A percentile compares a stretch with the other conserved stretches of the same genome.
Evolutionary conservation across 192 early-diverging fungal genomes (phyloP).

Genomic region (Gonapodya sp.): DNA sequence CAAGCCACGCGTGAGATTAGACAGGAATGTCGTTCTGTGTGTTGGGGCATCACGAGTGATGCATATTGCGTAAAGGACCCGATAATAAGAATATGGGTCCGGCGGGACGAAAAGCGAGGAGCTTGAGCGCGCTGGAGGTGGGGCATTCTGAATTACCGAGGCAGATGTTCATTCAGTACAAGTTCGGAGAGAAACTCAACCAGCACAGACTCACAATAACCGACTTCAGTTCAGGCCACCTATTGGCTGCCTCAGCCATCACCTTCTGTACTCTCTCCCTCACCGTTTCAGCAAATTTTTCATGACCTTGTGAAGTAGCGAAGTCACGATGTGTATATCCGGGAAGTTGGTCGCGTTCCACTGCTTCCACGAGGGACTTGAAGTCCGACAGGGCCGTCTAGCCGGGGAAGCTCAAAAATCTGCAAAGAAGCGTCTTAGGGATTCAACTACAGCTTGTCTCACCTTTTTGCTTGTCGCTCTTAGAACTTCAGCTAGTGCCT

Average conservation of each 20-base stretch:
- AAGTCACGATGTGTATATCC: background rate
- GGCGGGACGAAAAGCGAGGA: background rate
- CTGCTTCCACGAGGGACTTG: background rate
- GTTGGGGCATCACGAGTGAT: conserved; percentile 3
- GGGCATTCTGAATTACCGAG: too few relatives aligned
- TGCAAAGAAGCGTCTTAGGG: background rate
- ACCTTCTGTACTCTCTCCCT: background rate
- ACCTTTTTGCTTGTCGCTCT: background rate
- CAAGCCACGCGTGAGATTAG: background rate
- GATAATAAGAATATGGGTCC: background rate
- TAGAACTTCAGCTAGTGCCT: background rate
- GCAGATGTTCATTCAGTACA: too few relatives aligned
- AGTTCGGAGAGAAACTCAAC: too few relatives aligned
- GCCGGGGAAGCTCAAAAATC: background rate
- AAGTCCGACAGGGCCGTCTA: background rate
- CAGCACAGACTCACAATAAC: background rate
- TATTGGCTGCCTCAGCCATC: background rate
- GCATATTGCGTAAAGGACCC: background rate
- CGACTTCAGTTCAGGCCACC: background rate
- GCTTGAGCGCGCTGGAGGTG: background rate
- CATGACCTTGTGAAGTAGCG: background rate
- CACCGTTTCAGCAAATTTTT: background rate
- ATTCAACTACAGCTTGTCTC: background rate
- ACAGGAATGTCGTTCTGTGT: background rate
- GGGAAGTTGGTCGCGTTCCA: background rate